Percentiles rank a stretch among this genome's conserved stretches.
Conservation (phyloP, 164 flowering plant species). For the Litsea cubeba region DNA sequence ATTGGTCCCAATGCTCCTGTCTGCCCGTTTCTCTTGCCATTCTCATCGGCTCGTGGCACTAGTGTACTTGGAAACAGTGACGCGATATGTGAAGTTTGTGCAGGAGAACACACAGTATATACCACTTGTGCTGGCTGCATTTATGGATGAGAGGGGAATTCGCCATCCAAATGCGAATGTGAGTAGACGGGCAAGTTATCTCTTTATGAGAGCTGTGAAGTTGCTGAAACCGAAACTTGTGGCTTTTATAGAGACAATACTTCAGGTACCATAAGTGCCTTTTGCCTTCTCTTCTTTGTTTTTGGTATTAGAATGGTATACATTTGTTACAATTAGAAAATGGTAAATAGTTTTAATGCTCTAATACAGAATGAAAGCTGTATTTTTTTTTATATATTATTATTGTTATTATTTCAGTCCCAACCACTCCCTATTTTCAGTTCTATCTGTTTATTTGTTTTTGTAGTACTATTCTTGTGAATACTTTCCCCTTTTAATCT, state of each 20-base stretch:
- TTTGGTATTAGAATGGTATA: background rate
- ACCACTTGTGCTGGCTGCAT: slow-evolving; percentile 67
- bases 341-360: background rate
- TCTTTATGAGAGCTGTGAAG: slow-evolving; percentile 92
- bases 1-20: slow-evolving; percentile 71
- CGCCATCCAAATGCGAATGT: slow-evolving; percentile 82
- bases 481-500: background rate
- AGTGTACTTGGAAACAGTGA: slow-evolving; percentile 76
- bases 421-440: background rate
- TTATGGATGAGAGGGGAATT: slow-evolving; percentile 94
- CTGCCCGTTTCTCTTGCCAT: slow-evolving; percentile 74
- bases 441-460: background rate
- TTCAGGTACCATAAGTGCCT: slow-evolving; percentile 62
- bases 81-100: slow-evolving; percentile 76
- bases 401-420: background rate
- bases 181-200: slow-evolving; percentile 87
- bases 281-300: background rate
- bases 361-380: background rate
- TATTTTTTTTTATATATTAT: no score
- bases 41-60: slow-evolving; percentile 91
- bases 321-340: no score
- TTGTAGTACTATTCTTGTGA: no score
- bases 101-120: slow-evolving; percentile 73
- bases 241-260: slow-evolving; percentile 75
- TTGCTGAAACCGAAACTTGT: slow-evolving; percentile 79